Conservation (phyloP, 2,329 filamentous ascomycete genomes). For the Huntiella moniliformis region DNA sequence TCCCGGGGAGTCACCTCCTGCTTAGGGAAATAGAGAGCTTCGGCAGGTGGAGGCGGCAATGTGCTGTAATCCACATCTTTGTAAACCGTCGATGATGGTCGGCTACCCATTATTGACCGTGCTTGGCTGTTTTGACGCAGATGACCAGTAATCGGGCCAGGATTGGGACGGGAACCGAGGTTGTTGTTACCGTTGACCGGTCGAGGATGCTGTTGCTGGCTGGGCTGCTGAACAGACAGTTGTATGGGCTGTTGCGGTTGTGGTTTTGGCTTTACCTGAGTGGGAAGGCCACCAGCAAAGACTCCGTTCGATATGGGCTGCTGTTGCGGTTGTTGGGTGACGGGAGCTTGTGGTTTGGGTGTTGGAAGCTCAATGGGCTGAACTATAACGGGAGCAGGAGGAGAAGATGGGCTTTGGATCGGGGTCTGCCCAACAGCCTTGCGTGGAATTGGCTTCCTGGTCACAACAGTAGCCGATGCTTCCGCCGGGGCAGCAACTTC, state of each 20-base stretch:
- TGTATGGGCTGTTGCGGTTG: not conserved
- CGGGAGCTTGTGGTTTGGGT: not conserved
- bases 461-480: conserved; percentile 4
- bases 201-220: no score
- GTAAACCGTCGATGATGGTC: conserved; percentile 21
- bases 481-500: conserved; percentile 2
- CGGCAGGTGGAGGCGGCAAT: conserved; percentile 19
- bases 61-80: conserved; percentile 21
- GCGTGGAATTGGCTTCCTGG: not conserved
- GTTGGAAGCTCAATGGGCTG: not conserved
- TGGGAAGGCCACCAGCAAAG: no score
- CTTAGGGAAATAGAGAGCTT: conserved; percentile 21
- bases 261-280: no score
- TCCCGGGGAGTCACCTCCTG: not conserved
- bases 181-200: no score
- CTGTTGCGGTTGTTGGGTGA: not conserved
- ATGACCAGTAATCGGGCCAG: not conserved
- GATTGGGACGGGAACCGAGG: no score
- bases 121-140: not conserved
- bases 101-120: not conserved
- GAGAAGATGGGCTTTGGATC: not conserved
- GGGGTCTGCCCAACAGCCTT: not conserved
- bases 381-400: not conserved
- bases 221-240: no score
- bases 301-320: no score